Base-by-base conservation (phyloP, 257 asterid species). In the Euphrasia confusa region DNA sequence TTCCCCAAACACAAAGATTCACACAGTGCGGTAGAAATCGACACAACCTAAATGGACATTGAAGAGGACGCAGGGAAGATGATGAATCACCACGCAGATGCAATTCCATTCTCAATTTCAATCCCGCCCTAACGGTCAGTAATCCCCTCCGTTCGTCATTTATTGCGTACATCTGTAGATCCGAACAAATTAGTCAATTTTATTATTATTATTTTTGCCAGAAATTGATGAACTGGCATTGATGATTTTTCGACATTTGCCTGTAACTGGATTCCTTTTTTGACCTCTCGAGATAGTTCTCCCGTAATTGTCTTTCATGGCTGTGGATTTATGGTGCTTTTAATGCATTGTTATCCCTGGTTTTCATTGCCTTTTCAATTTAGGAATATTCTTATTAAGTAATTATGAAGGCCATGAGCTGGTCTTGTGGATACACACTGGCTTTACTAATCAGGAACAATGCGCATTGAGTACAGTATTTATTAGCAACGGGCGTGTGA, bases 301-400 rank as follows among this genome's bases (percentile, higher is more conserved):
- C 8, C 27, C 21, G 10, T 35, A 35, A 14, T 15, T 49, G 18
- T 0, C 21, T 2, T 14, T 10, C 55, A 18, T 21, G 27, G 55
- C 10, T 14, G 10, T 49, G 60, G 35, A 14, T 63, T 21, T 63
- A 32, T 18, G 48, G 58, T 64, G 53, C 4, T 10, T 53, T 49
- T 53, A 52, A 17, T 52, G 55, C 5, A 15, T 49, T 10, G 6
- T 9, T 49, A 14, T 6, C 21, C 15, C 10, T 49, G 27, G 2
- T 49, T 49, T 21, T 21, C 0, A 21, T 21, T 21, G 24, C 24
- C 24, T 21, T 21, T 21, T 24, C 6, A 7, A 11, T n/a, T 28
- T n/a, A 2, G 27, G 61, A 11, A 32, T 50, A 64, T 4, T 52
- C 5, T 33, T 15, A 14, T 18, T 24, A 1, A 30, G 5, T 11